phyloP scores from a whole-genome alignment of 345 rosid genomes.

The Acer negundo region DNA sequence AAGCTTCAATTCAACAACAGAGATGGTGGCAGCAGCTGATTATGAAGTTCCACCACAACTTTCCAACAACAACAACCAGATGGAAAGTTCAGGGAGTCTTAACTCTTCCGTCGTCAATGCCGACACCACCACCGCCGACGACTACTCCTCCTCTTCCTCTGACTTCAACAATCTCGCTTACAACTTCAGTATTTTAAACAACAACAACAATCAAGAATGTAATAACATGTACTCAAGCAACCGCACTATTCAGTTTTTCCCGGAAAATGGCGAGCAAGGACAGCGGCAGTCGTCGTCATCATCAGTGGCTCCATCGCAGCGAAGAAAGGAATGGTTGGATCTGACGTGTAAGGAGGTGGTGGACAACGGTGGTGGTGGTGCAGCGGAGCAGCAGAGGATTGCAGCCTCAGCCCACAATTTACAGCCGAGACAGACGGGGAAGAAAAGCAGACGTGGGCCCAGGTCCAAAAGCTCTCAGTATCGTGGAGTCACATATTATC shows the following conservation, averaged over 20 bases:
- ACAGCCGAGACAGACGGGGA: slow-evolving; percentile 33
- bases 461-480: slow-evolving; percentile 80
- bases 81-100: slow-evolving; percentile 44
- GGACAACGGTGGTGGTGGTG: slow-evolving; percentile 15
- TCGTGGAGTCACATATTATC: slow-evolving; percentile 77
- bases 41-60: slow-evolving; percentile 7
- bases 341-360: slow-evolving; percentile 27
- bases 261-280: slow-evolving; percentile 12
- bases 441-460: slow-evolving; percentile 80
- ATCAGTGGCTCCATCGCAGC: not conserved
- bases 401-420: slow-evolving; percentile 9
- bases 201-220: not conserved
- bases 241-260: slow-evolving; percentile 50
- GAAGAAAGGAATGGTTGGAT: slow-evolving; percentile 36
- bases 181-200: slow-evolving; percentile 36
- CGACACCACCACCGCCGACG: slow-evolving; percentile 29
- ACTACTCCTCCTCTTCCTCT: slow-evolving; percentile 32
- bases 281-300: not conserved
- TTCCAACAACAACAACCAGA: slow-evolving; percentile 18
- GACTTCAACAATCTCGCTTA: slow-evolving; percentile 22
- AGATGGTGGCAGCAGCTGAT: slow-evolving; percentile 17
- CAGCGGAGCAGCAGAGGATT: slow-evolving; percentile 29
- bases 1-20: slow-evolving; percentile 6
- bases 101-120: slow-evolving; percentile 39
- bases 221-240: not conserved